Percentiles rank a stretch among this genome's conserved stretches.
Conservation (phyloP, 2,329 filamentous ascomycete species). For the Fusarium siculi region DNA sequence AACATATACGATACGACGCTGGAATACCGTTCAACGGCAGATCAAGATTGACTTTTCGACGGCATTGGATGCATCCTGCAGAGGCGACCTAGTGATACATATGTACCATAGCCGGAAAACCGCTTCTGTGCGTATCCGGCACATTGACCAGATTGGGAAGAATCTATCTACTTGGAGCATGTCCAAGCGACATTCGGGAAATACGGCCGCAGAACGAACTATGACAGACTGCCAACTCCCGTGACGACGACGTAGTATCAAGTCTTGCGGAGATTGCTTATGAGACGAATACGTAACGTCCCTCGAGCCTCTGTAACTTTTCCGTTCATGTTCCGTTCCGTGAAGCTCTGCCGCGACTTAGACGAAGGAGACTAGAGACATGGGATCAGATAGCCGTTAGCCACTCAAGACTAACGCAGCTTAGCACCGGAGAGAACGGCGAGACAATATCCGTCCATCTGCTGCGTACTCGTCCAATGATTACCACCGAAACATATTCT, state of each 20-base stretch:
- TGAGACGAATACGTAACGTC: conserved; percentile 24
- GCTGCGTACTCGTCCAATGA: conserved; percentile 2
- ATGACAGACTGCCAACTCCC: neutral
- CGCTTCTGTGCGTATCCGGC: conserved; percentile 3
- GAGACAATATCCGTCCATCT: conserved; percentile 24
- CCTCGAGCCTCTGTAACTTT: neutral
- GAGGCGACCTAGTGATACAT: neutral
- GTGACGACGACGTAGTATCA: conserved; percentile 19
- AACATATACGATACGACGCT: conserved; percentile 2
- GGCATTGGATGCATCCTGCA: neutral
- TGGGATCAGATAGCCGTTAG: conserved; percentile 16
- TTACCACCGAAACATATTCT: conserved; percentile 10
- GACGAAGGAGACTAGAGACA: neutral
- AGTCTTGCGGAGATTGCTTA: conserved; percentile 24
- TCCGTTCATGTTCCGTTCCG: neutral
- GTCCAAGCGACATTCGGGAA: conserved; percentile 7
- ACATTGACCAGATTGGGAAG: conserved; percentile 14
- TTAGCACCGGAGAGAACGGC: conserved; percentile 18
- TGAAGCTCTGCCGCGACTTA: neutral
- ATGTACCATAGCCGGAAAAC: conserved; percentile 2
- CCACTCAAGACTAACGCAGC: conserved; percentile 18
- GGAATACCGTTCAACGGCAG: neutral
- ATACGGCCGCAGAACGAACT: conserved; percentile 2
- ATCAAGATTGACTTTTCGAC: neutral
- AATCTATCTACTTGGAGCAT: neutral